These are phyloP conservation scores for Eragrostis nindensis DNA, from an alignment of 176 grass and related monocot genomes.

Conservation along the genomic window DNA sequence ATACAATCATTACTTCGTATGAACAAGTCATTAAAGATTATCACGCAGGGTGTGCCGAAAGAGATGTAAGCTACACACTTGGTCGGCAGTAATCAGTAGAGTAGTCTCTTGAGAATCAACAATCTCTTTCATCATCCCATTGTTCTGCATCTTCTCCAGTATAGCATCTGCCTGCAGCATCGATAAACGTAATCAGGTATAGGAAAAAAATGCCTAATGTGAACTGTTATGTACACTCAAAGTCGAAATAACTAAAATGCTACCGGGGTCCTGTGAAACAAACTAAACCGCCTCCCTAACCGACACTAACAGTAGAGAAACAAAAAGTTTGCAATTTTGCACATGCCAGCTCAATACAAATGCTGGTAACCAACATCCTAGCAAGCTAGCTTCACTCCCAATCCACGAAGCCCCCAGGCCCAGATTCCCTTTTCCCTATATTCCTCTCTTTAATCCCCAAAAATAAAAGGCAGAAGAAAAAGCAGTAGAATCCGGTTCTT, in stretches of 20 bases:
- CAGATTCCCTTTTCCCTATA: neutral
- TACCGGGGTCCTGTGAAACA: neutral
- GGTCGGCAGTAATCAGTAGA: conserved; percentile 79
- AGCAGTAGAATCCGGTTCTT: neutral
- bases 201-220: conserved; percentile 1
- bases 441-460: neutral
- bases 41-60: neutral
- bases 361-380: neutral
- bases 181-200: neutral
- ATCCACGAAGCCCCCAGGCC: neutral
- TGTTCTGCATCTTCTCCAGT: conserved; percentile 62
- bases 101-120: conserved; percentile 58
- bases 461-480: neutral
- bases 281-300: neutral
- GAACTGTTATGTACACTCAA: neutral
- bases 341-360: neutral
- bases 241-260: neutral
- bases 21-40: conserved; percentile 9
- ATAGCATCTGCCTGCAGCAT: conserved; percentile 77
- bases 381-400: neutral
- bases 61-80: conserved; percentile 52
- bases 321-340: neutral
- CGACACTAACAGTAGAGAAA: too few relatives aligned
- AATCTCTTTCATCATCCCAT: conserved; percentile 67
- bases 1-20: neutral